A percentile compares a stretch with the other conserved stretches of the same genome.
phyloP scores from a whole-genome alignment of 345 rosid genomes.

The Populus deltoides region DNA sequence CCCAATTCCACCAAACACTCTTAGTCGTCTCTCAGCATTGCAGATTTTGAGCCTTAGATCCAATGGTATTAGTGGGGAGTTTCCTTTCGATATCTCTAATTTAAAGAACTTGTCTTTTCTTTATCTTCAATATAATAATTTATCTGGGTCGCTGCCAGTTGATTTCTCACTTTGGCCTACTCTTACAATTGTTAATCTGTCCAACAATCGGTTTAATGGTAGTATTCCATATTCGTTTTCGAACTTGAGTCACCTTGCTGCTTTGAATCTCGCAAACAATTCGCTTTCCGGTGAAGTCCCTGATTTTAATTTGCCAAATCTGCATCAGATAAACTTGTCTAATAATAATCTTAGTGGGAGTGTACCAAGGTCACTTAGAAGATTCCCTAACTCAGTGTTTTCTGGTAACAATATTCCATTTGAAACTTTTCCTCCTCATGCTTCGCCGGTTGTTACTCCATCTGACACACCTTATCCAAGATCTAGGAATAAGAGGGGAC shows the following conservation, averaged over 20 bases:
- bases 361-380: conserved; percentile 58
- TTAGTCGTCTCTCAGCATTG: conserved; percentile 66
- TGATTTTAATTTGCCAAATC: conserved; percentile 46
- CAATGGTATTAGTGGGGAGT: conserved; percentile 56
- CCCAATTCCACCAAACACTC: conserved; percentile 63
- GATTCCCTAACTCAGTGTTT: conserved; percentile 58
- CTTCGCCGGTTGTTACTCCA: conserved; percentile 41
- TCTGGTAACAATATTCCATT: conserved; percentile 59
- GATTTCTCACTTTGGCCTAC: conserved; percentile 58
- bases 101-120: conserved; percentile 66
- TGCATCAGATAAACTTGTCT: conserved; percentile 58
- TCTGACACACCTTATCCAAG: conserved; percentile 17
- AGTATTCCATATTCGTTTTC: conserved; percentile 58
- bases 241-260: conserved; percentile 55
- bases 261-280: conserved; percentile 78
- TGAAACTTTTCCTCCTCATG: conserved; percentile 27
- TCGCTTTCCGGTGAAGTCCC: conserved; percentile 78
- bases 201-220: conserved; percentile 69
- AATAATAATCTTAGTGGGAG: conserved; percentile 59
- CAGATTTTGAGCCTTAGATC: conserved; percentile 80
- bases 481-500: conserved; percentile 30
- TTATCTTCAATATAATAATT: conserved; percentile 67
- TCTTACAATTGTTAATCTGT: conserved; percentile 67
- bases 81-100: conserved; percentile 64
- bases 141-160: conserved; percentile 60